Percentiles rank a stretch among this genome's conserved stretches.
phyloP scores from a whole-genome alignment of 2,329 filamentous ascomycete species.

The Colletotrichum incanum region DNA sequence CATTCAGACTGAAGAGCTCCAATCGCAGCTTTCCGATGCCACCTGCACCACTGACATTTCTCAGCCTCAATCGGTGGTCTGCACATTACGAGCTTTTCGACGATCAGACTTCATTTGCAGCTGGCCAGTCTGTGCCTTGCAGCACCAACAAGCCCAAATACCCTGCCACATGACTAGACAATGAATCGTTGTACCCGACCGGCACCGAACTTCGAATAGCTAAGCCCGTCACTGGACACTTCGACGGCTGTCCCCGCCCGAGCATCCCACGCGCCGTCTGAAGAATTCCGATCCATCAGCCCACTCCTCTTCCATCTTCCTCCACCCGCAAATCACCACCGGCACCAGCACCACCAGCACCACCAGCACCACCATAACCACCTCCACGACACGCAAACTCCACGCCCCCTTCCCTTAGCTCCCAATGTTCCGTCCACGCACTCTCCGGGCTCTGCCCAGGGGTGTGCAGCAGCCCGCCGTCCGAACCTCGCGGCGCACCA shows the following conservation, averaged over 20 bases:
- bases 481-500: constrained; percentile 51
- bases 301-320: neutral
- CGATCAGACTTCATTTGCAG: constrained; percentile 35
- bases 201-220: constrained; percentile 36
- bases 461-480: constrained; percentile 36
- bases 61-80: neutral
- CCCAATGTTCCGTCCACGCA: constrained; percentile 51
- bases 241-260: constrained; percentile 36
- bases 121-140: constrained; percentile 36
- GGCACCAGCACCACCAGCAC: neutral
- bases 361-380: neutral
- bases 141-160: constrained; percentile 12
- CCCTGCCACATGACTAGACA: constrained; percentile 34
- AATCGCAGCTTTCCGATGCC: constrained; percentile 23
- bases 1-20: constrained; percentile 9
- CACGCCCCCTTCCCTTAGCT: neutral
- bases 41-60: constrained; percentile 18
- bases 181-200: constrained; percentile 29
- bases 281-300: constrained; percentile 27
- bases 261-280: constrained; percentile 36
- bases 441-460: constrained; percentile 47
- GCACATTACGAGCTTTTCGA: constrained; percentile 1
- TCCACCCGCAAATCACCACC: neutral
- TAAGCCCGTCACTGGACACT: constrained; percentile 12
- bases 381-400: neutral